A percentile compares a stretch with the other conserved stretches of the same genome.
Evolutionary conservation across 2,329 filamentous ascomycete species (phyloP).

Genomic region (Purpureocillium takamizusanense): DNA sequence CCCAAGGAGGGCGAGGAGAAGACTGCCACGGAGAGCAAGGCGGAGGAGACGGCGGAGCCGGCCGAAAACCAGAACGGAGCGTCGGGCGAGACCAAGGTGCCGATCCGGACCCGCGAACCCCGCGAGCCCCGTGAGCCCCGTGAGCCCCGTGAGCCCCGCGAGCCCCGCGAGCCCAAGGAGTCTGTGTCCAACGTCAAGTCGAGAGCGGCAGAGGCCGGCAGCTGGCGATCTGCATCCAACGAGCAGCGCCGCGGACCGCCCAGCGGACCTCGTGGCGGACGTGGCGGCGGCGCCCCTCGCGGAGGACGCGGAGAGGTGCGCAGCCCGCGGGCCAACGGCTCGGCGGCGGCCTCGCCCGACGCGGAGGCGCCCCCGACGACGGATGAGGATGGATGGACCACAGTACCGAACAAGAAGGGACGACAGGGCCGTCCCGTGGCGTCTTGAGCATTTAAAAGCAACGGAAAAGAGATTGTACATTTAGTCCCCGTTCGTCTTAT

Average conservation of each 20-base stretch:
- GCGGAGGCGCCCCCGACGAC: slow-evolving; percentile 25
- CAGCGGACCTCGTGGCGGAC: slow-evolving; percentile 33
- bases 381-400: slow-evolving; percentile 58
- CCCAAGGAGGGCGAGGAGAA: slow-evolving; percentile 12
- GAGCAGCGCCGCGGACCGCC: slow-evolving; percentile 36
- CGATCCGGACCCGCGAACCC: slow-evolving; percentile 30
- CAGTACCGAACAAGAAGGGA: slow-evolving; percentile 32
- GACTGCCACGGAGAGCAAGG: slow-evolving; percentile 20
- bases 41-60: slow-evolving; percentile 12
- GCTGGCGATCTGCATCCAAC: slow-evolving; percentile 47
- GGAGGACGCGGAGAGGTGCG: slow-evolving; percentile 36
- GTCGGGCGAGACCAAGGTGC: slow-evolving; percentile 39
- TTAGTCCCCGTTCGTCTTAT: slow-evolving; percentile 22
- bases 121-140: no score
- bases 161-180: slow-evolving; percentile 37
- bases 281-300: slow-evolving; percentile 29
- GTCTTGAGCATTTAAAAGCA: slow-evolving; percentile 13
- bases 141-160: slow-evolving; percentile 23
- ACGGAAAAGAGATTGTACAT: slow-evolving; percentile 21
- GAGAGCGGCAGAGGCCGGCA: slow-evolving; percentile 47
- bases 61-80: slow-evolving; percentile 18
- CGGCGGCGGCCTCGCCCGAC: slow-evolving; percentile 21
- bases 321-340: slow-evolving; percentile 39
- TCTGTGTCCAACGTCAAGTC: slow-evolving; percentile 38
- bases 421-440: slow-evolving; percentile 22